Evolutionary conservation across 169 alveolate genomes (phyloP).

Genomic region (Nephromyces sp.): DNA sequence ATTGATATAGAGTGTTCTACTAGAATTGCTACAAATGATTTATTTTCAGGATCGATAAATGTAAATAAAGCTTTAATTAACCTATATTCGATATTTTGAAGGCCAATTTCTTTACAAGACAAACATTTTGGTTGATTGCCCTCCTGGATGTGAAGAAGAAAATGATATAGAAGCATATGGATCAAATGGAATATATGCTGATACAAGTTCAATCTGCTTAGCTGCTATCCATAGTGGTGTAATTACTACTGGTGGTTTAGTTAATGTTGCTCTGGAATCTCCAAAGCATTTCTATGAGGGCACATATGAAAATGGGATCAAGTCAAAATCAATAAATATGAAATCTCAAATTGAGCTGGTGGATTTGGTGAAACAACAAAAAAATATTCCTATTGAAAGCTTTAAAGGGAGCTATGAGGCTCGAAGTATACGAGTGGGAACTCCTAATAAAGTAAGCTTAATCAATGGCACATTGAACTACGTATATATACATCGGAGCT

Average conservation of each 20-base stretch:
- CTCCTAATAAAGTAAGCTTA: conserved; percentile 29
- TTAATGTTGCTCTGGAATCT: conserved; percentile 65
- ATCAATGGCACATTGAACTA: not conserved
- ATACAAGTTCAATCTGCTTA: conserved; percentile 68
- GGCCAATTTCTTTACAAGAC: conserved; percentile 39
- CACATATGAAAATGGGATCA: conserved; percentile 59
- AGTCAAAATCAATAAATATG: conserved; percentile 59
- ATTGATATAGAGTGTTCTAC: conserved; percentile 41
- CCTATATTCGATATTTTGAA: not conserved
- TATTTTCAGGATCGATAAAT: conserved; percentile 35
- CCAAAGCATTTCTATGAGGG: conserved; percentile 69
- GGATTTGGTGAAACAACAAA: not conserved
- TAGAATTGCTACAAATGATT: conserved; percentile 34
- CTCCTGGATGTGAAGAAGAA: conserved; percentile 58
- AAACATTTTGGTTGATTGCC: conserved; percentile 66
- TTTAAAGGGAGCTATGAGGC: not conserved
- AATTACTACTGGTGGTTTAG: conserved; percentile 59
- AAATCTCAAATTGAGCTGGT: conserved; percentile 14
- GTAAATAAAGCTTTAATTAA: not conserved
- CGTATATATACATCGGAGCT: not conserved
- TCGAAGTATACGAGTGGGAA: conserved; percentile 40
- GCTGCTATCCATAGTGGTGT: conserved; percentile 81
- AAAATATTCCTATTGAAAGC: not conserved
- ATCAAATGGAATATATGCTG: conserved; percentile 65
- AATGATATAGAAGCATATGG: conserved; percentile 56